A percentile compares a stretch with the other conserved stretches of the same genome.
Evolutionary conservation across 106 monocot species (phyloP).

Genomic region (Iris macrosiphon): DNA sequence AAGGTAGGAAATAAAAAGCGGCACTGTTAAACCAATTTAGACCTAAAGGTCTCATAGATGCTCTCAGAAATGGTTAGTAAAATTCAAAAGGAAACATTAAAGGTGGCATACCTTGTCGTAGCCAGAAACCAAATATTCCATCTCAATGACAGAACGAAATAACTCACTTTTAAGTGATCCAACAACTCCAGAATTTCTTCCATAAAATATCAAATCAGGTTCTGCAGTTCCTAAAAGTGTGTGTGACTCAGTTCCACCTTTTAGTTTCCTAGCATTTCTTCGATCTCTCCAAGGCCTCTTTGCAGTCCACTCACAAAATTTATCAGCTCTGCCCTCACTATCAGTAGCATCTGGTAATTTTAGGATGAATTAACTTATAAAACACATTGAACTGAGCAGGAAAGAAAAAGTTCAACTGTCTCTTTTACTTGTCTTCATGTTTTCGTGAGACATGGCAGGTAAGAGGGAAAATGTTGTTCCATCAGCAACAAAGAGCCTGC

Average conservation of each 20-base stretch:
- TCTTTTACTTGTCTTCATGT: conserved; percentile 26
- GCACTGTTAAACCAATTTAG: too few species aligned
- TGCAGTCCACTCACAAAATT: conserved; percentile 67
- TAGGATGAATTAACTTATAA: background rate
- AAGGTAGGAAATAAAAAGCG: too few species aligned
- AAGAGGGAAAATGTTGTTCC: conserved; percentile 81
- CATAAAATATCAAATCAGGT: conserved; percentile 88
- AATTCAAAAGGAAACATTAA: background rate
- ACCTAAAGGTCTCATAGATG: too few species aligned
- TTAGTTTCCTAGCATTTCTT: conserved; percentile 46
- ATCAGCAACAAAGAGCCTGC: conserved; percentile 90
- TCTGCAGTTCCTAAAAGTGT: conserved; percentile 19
- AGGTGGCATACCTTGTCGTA: conserved; percentile 73
- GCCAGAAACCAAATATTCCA: conserved; percentile 43
- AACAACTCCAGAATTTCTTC: conserved; percentile 74
- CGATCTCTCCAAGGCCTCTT: conserved; percentile 69
- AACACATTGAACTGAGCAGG: background rate
- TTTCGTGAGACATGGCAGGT: conserved; percentile 31
- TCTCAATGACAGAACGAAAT: conserved; percentile 16
- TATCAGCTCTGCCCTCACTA: conserved; percentile 13
- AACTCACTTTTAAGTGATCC: conserved; percentile 49
- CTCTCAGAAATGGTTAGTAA: too few species aligned
- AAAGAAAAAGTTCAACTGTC: background rate
- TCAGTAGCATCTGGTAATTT: conserved; percentile 26
- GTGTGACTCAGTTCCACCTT: conserved; percentile 8